These are phyloP conservation scores for Pythium oligandrum DNA, from an alignment of 352 stramenopile genomes.

Conservation along the genomic window DNA sequence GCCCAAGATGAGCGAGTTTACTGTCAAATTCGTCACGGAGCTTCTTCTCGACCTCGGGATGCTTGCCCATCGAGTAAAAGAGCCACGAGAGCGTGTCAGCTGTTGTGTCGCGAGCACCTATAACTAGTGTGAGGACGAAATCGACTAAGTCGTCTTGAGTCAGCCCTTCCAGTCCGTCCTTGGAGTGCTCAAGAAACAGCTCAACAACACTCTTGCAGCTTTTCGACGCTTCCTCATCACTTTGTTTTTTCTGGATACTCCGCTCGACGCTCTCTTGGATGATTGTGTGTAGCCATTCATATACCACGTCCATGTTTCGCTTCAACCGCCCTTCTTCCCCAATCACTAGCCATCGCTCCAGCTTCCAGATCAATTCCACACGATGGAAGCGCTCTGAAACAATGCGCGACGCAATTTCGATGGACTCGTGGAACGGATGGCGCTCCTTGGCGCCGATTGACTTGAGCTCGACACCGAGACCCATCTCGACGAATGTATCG, in stretches of 20 bases:
- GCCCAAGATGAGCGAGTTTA: not conserved
- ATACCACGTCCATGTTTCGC: slow-evolving; percentile 23
- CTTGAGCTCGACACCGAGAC: slow-evolving; percentile 43
- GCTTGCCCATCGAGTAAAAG: slow-evolving; percentile 52
- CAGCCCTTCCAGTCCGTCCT: slow-evolving; percentile 13
- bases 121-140: slow-evolving; percentile 55
- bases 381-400: slow-evolving; percentile 38
- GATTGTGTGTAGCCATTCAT: slow-evolving; percentile 37
- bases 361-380: slow-evolving; percentile 48
- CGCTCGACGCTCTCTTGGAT: slow-evolving; percentile 38
- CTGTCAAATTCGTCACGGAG: slow-evolving; percentile 37
- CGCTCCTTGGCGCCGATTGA: slow-evolving; percentile 30
- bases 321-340: slow-evolving; percentile 32
- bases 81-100: slow-evolving; percentile 61
- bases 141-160: slow-evolving; percentile 41
- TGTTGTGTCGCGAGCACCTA: slow-evolving; percentile 72
- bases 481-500: slow-evolving; percentile 52
- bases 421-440: slow-evolving; percentile 42
- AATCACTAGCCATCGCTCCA: slow-evolving; percentile 39
- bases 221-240: slow-evolving; percentile 18
- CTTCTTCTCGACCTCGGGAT: slow-evolving; percentile 40
- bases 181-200: slow-evolving; percentile 7
- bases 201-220: slow-evolving; percentile 17
- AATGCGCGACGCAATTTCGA: slow-evolving; percentile 29
- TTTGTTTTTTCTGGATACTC: slow-evolving; percentile 6